phyloP scores from a whole-genome alignment of 2,329 filamentous ascomycete species.

The Botrytis aclada region DNA sequence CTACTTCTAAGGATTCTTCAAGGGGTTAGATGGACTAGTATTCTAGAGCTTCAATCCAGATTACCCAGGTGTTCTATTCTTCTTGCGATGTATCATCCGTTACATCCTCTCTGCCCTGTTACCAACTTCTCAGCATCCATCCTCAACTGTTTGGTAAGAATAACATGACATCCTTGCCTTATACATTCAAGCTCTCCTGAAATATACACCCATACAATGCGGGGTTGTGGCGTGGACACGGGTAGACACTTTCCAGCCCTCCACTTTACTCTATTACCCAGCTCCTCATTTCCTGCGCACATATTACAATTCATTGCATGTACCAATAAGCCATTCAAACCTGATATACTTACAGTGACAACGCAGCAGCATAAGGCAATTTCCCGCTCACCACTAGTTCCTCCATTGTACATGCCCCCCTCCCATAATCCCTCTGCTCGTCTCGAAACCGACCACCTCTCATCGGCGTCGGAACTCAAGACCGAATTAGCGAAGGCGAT shows the following conservation, averaged over 20 bases:
- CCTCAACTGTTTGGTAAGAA: not conserved
- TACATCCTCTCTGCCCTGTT: not conserved
- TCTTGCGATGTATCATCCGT: not conserved
- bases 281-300: not conserved
- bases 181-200: not conserved
- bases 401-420: not conserved
- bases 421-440: not conserved
- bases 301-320: not conserved
- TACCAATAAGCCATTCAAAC: not conserved
- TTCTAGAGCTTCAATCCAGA: not conserved
- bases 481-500: slow-evolving; percentile 12
- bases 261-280: not conserved
- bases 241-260: not conserved
- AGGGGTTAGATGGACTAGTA: not conserved
- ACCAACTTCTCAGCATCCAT: not conserved
- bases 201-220: not conserved
- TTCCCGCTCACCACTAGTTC: not conserved
- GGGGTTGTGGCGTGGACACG: slow-evolving; percentile 1
- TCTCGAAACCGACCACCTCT: not conserved
- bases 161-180: not conserved
- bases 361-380: not conserved
- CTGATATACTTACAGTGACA: not conserved
- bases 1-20: not conserved
- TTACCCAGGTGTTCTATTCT: not conserved
- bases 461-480: not conserved